Base-by-base conservation (phyloP, 2,329 filamentous ascomycete species). In the Penicillium sp. region DNA sequence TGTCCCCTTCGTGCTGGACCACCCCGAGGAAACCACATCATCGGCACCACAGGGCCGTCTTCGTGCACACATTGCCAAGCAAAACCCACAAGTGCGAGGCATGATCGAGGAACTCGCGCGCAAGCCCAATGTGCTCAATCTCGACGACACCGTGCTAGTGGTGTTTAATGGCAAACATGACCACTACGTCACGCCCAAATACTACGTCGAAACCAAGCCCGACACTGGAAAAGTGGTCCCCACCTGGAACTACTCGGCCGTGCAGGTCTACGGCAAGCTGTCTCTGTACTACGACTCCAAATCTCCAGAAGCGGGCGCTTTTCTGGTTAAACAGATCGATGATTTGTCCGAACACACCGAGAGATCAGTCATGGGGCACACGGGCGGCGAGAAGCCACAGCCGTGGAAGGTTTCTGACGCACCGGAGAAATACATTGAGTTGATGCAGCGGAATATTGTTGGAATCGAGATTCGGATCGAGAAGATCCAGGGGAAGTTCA, bases 171-270 rank as follows among this genome's bases (percentile, higher is more conserved):
- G 70, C 0, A 67, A 74, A 0, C 58, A 69, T 1, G 75, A 84
- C 25, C 78, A 82, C 62, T 86, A 86, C 50, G 75, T 86, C 4
- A 84, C 82, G 0, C 78, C 47, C 2, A 80, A 81, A 48, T 84
- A 83, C 61, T 84, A 84, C 65, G 69, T 64, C 13, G 72, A 79
- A 47, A 84, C 81, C 1, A 85, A 84, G 58, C 81, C 80, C 0
- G 56, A 53, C 0, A 80, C 74, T 0, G 81, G 74, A 13, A 84
- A 84, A 50, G 80, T 84, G 0, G 81, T 83, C 4, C 80, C 80
- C 1, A 84, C 81, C 0, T 84, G 81, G 81, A 80, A 85, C 60
- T 85, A 84, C 52, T 69, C 78, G 0, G 80, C 81, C 0, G 80
- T 72, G 0, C 79, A 86, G 60, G 78, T 70, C 0, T 84, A 84